Evolutionary conservation across 1,284 basidiomycete genomes (phyloP), one percentile per base, ranked within the genome.

Genomic region (Agroathelia rolfsii): DNA sequence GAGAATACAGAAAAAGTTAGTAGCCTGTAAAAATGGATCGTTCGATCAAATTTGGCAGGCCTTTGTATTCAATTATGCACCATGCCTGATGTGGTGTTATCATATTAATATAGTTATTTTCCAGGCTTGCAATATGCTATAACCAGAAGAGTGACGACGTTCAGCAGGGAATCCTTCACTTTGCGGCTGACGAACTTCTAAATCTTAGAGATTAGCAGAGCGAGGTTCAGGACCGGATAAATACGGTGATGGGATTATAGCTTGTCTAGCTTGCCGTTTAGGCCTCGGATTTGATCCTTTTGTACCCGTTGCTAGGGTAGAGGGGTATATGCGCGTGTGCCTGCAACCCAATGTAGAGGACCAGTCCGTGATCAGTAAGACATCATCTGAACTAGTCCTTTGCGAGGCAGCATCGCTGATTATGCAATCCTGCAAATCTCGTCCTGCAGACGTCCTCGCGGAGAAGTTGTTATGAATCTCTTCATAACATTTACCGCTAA

Each of bases 271-370:
- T 19, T 37, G 41, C 14, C 46, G 53, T 12, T 34, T 56, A 2
- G 45, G 49, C 1, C 34, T 57, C 27, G 44, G 51, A 12, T 56
- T 58, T 37, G 36, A 38, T 16, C 39, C 50, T 5, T 38, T 35
- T 1, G 40, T 25, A 2, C 34, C 35, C 15, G 21, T 6, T 8
- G 15, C 32, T 12, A 36, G 34, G 4, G 15, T 22, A 5, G 46
- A 51, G 24, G 27, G 31, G 2, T 53, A 59, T 30, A 41, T 55
- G 43, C 48, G 53, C 3, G 34, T 58, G 12, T 46, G 51, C 32
- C 42, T 56, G 18, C 40, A 40, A 7, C 37, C 48, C 23, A 28
- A 42, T 24, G n/a, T 32, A 2, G 38, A 35, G 7, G 40, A 48
- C 20, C 40, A 48, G 30, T 40, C 20, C 28, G 42, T 54, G 40